Evolutionary conservation across 2,329 filamentous ascomycete species (phyloP).

Genomic region (Dactylellina leptospora): DNA sequence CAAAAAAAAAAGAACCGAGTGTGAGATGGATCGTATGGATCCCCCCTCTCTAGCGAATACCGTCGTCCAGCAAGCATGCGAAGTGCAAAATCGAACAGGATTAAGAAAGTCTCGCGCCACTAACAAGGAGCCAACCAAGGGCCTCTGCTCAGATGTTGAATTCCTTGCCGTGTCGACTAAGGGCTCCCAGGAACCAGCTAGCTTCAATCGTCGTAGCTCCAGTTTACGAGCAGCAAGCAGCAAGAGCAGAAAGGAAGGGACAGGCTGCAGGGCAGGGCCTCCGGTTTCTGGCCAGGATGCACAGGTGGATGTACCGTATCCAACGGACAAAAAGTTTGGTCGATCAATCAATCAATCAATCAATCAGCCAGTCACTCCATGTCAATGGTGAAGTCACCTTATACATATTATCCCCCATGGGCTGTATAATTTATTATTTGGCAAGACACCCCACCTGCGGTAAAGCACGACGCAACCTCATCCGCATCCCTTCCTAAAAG

Average conservation of each 20-base stretch:
- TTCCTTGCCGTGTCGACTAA: constrained; percentile 46
- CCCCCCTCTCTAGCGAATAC: constrained; percentile 35
- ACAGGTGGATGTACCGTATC: constrained; percentile 43
- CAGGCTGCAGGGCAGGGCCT: constrained; percentile 47
- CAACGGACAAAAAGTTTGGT: constrained; percentile 40
- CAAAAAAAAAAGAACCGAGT: not conserved
- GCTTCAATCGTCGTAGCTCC: constrained; percentile 51
- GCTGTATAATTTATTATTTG: constrained; percentile 53
- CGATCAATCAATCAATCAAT: constrained; percentile 41
- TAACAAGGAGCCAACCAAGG: constrained; percentile 50
- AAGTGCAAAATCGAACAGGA: constrained; percentile 44
- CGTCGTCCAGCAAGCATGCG: constrained; percentile 25
- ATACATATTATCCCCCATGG: constrained; percentile 40
- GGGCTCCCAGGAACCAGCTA: constrained; percentile 40
- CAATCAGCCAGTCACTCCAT: constrained; percentile 40
- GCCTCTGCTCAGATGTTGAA: constrained; percentile 32
- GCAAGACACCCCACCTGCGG: constrained; percentile 52
- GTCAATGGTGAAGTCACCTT: constrained; percentile 52
- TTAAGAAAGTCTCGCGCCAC: constrained; percentile 46
- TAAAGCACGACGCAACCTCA: constrained; percentile 53
- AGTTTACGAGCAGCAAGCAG: constrained; percentile 43
- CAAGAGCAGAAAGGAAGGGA: constrained; percentile 10
- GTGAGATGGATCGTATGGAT: constrained; percentile 1
- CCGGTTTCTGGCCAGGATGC: constrained; percentile 39
- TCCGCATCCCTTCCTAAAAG: constrained; percentile 51